Evolutionary conservation across 2,329 filamentous ascomycete genomes (phyloP), one percentile per base, ranked within the genome.

Genomic region (Penicillium decumbens): DNA sequence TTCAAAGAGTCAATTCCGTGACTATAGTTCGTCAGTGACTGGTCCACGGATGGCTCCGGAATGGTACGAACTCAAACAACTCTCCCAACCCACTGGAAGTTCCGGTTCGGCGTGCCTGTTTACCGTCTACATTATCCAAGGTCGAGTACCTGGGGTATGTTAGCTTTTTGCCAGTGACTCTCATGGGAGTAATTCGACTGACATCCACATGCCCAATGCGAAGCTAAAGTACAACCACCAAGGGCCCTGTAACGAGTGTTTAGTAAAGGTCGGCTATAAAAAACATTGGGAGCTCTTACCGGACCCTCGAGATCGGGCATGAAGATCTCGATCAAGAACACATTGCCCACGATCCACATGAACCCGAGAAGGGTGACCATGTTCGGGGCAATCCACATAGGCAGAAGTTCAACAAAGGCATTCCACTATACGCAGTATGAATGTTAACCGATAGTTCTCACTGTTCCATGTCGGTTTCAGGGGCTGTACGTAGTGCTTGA

Each of bases 1-100:
- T 98, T 98, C 56, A 98, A 77, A 25, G 90, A 96, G 73, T 98
- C 93, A 72, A 98, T 97, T 58, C 93, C 93, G 74, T 98, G 93
- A 73, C 80, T 82, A 44, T 55, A 40, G 30, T 51, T 41, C 24
- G 39, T 68, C 50, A 69, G 65, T 55, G 47, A 49, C 38, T 27
- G 13, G 50, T 54, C 52, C 48, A 46, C 45, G 46, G 49, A 32
- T 46, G 18, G n/a, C 6, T 38, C 10, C 20, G 7, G 30, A 39
- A 43, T 32, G 40, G 50, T 61, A 72, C 77, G 60, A 73, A 82
- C 80, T 98, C 93, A 73, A 98, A 98, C 12, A 98, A 83, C 73
- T 98, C 93, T 60, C 93, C 93, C 24, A 98, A 79, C 0, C 89
- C 89, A 68, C 90, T 96, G 27, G 92, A 97, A 3, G 92, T 96